Base-by-base conservation (phyloP, 441 rosid genomes). In the Syzygium syzygioides region DNA sequence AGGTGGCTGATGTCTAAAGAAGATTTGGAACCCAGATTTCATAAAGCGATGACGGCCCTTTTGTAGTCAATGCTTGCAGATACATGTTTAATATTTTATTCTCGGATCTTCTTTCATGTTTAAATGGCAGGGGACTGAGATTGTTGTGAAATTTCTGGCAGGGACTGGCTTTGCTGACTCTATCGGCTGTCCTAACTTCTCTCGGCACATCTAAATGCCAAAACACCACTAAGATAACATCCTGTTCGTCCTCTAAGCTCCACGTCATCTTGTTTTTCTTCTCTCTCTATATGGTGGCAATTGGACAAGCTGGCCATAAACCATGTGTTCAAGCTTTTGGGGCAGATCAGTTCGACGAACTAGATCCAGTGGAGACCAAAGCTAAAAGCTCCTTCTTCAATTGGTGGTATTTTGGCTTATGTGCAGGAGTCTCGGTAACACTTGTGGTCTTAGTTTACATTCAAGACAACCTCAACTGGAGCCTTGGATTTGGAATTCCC, bases 241-340 rank as follows among this genome's bases (percentile, higher is more conserved):
- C 89, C 60, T 91, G 92, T 79, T 87, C 89, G 41, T 54, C 91
- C 32, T 66, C 90, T 60, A 84, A 83, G 68, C 32, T 90, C 79
- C 92, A 91, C 85, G 91, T 90, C 48, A n/a, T 90, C 19, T 45
- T 93, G 60, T 94, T 95, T 86, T 93, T 92, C 87, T 91, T 90
- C 90, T 92, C 94, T 32, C 92, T 95, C 3, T 94, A 93, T 88
- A 89, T 95, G 53, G 93, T 95, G 86, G 95, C 96, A 15, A 4
- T 93, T 85, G 95, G 90, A 10, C 93, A 93, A 89, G 94, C 94
- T 37, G 95, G 95, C 3, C 93, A 91, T 86, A 94, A 94, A 89
- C 95, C 93, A 45, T 93, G 95, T 50, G 92, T 95, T 89, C 91
- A 94, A 90, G 94, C 96, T 57, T 95, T 95, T 41, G 96, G 96